Evolutionary conservation across 805 yeast species (phyloP).

Genomic region (Blastobotrys muscicola): DNA sequence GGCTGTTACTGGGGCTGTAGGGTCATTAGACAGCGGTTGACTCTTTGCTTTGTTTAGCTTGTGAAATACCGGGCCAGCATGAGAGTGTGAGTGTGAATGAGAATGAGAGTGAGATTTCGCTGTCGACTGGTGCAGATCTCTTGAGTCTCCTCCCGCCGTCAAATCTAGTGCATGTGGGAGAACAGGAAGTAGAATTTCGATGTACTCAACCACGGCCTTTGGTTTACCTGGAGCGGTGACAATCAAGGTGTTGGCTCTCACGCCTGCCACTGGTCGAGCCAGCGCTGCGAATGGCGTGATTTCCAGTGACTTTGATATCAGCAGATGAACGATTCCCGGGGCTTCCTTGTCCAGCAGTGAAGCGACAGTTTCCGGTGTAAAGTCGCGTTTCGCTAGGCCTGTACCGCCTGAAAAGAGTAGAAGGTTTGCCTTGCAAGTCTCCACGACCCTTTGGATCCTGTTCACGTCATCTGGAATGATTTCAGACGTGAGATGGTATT

Average conservation of each 20-base stretch:
- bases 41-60: no score
- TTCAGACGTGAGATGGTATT: no score
- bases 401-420: slow-evolving; percentile 47
- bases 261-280: slow-evolving; percentile 44
- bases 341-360: slow-evolving; percentile 37
- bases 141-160: slow-evolving; percentile 28
- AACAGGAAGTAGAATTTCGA: slow-evolving; percentile 30
- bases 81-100: slow-evolving; percentile 9
- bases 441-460: slow-evolving; percentile 26
- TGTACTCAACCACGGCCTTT: slow-evolving; percentile 38
- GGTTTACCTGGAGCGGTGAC: slow-evolving; percentile 47
- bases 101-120: slow-evolving; percentile 6
- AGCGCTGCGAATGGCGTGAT: slow-evolving; percentile 41
- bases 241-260: slow-evolving; percentile 29
- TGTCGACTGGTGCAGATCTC: slow-evolving; percentile 31
- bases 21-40: slow-evolving; percentile 25
- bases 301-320: slow-evolving; percentile 35
- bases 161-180: slow-evolving; percentile 38
- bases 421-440: slow-evolving; percentile 24
- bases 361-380: slow-evolving; percentile 43
- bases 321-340: slow-evolving; percentile 41
- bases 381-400: slow-evolving; percentile 38
- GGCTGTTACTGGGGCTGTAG: slow-evolving; percentile 30
- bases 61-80: slow-evolving; percentile 10
- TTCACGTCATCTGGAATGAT: slow-evolving; percentile 31